Evolutionary conservation across 2,329 filamentous ascomycete genomes (phyloP), one percentile per base, ranked within the genome.

Genomic region (Camillea tinctor): DNA sequence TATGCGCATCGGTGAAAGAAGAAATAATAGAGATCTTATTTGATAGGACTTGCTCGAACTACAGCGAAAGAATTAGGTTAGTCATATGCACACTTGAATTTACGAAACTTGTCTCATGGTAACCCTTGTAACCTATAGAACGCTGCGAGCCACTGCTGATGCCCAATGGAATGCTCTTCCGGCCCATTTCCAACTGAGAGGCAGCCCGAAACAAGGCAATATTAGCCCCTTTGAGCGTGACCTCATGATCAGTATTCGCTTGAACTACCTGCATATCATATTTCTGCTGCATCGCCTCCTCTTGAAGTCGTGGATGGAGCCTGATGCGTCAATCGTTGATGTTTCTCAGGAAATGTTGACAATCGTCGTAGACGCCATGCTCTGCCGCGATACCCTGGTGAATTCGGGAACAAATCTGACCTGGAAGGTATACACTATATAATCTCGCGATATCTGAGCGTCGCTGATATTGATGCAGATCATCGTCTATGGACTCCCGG

Each of bases 401-500:
- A 75, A 75, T 40, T 74, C 73, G 1, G 73, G 73, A 8, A 74
- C 70, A 4, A 63, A 66, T 3, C 63, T 74, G 22, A 64, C 71
- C 0, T 75, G 72, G 72, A 73, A 73, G 66, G 72, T 70, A 59
- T 60, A 72, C 26, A 73, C 11, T 19, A 50, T 26, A 22, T 7
- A 11, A 9, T 9, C 26, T 30, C 26, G 26, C 6, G 8, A 3
- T 4, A 30, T 30, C 6, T 11, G 3, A 11, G 26, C 26, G 26
- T 2, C 26, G 26, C 26, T 30, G 26, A 30, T 11, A 30, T 3
- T n/a, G 13, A 9, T 24, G 22, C 30, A 74, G 72, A 66, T 75
- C n/a, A 68, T 64, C 4, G 70, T 71, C 50, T 75, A 73, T 55
- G 73, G 73, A 8, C 61, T 75, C 1, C 66, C 74, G n/a, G 73